phyloP scores from a whole-genome alignment of 495 filamentous ascomycete species.

The Pseudomonodictys pantanalensis region DNA sequence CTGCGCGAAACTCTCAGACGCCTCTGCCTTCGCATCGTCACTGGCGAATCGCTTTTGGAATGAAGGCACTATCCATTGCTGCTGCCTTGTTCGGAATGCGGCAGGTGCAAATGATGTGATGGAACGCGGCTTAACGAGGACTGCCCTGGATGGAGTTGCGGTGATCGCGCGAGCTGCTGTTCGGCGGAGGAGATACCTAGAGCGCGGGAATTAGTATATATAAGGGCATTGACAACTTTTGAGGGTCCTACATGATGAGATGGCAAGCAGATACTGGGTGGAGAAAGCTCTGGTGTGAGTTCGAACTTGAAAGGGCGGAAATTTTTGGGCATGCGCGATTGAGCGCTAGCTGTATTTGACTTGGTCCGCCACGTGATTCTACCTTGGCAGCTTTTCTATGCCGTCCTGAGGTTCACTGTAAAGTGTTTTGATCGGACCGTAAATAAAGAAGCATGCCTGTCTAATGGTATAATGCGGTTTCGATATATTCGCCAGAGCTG shows the following conservation, averaged over 20 bases:
- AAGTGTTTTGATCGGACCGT: too few relatives aligned
- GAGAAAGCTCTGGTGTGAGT: neutral
- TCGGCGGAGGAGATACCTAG: constrained; percentile 37
- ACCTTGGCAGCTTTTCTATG: too few relatives aligned
- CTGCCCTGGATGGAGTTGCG: constrained; percentile 45
- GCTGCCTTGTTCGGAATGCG: constrained; percentile 29
- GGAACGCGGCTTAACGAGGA: constrained; percentile 47
- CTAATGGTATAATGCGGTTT: too few relatives aligned
- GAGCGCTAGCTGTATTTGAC: too few relatives aligned
- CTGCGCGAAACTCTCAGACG: constrained; percentile 27
- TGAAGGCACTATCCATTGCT: constrained; percentile 28
- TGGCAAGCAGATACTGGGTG: neutral
- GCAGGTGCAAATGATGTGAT: constrained; percentile 40
- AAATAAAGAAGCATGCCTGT: too few relatives aligned
- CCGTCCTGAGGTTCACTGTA: too few relatives aligned
- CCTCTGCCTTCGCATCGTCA: constrained; percentile 30
- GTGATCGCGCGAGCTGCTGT: constrained; percentile 42
- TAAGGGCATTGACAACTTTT: neutral
- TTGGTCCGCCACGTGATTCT: too few relatives aligned
- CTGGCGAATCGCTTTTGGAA: constrained; percentile 48
- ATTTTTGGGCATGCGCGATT: too few relatives aligned
- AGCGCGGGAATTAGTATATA: neutral
- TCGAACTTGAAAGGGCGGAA: neutral
- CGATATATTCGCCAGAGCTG: too few relatives aligned
- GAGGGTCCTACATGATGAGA: constrained; percentile 12